Evolutionary conservation across 106 monocot genomes (phyloP), one percentile per base, ranked within the genome.

Genomic region (Acorus gramineus): DNA sequence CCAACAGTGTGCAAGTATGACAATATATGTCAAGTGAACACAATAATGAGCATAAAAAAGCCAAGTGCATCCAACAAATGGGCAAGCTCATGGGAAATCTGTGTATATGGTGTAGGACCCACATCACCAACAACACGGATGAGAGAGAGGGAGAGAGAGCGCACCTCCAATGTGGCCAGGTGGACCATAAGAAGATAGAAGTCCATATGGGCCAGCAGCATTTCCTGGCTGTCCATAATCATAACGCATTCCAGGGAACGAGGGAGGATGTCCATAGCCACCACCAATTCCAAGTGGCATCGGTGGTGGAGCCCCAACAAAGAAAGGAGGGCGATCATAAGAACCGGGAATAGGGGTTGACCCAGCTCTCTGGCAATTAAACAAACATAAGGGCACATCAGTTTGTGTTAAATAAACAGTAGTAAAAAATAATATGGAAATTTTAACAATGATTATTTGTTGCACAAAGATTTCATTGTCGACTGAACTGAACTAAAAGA

Each of bases 161-260:
- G 52, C 4, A 79, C 78, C 79, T 69, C 79, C 75, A 48, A 81
- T 64, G 45, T 68, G 74, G 44, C 77, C 77, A 63, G 75, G 64
- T 74, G 81, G 72, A 13, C 71, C 74, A 67, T 80, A 85, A 69
- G 72, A 55, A 56, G 85, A 71, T 14, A 76, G 56, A 73, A 75
- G 69, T 11, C 78, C 69, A 72, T 79, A 85, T 59, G 85, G 61
- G 28, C 67, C 75, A 72, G 74, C 75, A 67, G 67, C 50, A 65
- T 61, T 58, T 11, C 52, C 47, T 53, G 71, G 62, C 9, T 71
- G 72, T 8, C 81, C 81, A 47, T 78, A 85, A 9, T 73, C 71
- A 64, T 85, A 81, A 42, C 57, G 72, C 75, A 85, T 73, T 3
- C 78, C 78, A 69, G 70, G 71, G 76, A 72, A 57, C 13, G 77